A percentile compares a stretch with the other conserved stretches of the same genome.
Conservation (phyloP, 169 alveolate genomes). For the Theileria equi region DNA sequence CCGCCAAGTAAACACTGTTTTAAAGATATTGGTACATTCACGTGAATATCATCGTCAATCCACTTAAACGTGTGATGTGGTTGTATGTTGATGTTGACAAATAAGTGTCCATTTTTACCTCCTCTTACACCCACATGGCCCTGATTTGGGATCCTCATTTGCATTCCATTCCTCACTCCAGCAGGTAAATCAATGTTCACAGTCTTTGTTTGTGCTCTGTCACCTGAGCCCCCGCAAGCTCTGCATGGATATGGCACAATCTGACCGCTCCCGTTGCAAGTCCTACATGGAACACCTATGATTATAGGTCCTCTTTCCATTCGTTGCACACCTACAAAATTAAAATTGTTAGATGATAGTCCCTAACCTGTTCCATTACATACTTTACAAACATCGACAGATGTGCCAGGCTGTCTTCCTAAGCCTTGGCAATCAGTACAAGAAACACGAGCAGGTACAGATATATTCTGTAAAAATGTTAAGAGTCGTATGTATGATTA, state of each 20-base stretch:
- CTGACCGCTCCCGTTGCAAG: slow-evolving; percentile 83
- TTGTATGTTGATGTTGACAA: slow-evolving; percentile 78
- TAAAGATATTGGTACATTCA: slow-evolving; percentile 80
- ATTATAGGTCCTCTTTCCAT: slow-evolving; percentile 84
- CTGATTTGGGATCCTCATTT: slow-evolving; percentile 79
- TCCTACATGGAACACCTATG: slow-evolving; percentile 82
- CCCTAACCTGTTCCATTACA: slow-evolving; percentile 80
- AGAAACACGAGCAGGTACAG: slow-evolving; percentile 73
- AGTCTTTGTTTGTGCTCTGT: slow-evolving; percentile 74
- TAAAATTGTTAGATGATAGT: not conserved
- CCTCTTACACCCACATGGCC: slow-evolving; percentile 84
- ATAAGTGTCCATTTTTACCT: slow-evolving; percentile 83
- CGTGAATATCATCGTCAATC: slow-evolving; percentile 85
- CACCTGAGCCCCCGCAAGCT: slow-evolving; percentile 82
- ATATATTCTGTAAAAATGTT: slow-evolving; percentile 39
- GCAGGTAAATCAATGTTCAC: slow-evolving; percentile 77
- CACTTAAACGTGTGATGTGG: slow-evolving; percentile 82
- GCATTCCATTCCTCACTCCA: slow-evolving; percentile 83
- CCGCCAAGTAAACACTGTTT: slow-evolving; percentile 84
- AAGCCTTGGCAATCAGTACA: slow-evolving; percentile 79
- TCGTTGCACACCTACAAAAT: slow-evolving; percentile 65
- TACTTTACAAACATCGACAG: slow-evolving; percentile 72
- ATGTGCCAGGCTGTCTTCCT: slow-evolving; percentile 76
- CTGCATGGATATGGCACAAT: slow-evolving; percentile 78
- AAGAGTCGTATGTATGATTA: not conserved